Percentiles rank a stretch among this genome's conserved stretches.
phyloP scores from a whole-genome alignment of 441 rosid species.

The Euphorbia celastroides region DNA sequence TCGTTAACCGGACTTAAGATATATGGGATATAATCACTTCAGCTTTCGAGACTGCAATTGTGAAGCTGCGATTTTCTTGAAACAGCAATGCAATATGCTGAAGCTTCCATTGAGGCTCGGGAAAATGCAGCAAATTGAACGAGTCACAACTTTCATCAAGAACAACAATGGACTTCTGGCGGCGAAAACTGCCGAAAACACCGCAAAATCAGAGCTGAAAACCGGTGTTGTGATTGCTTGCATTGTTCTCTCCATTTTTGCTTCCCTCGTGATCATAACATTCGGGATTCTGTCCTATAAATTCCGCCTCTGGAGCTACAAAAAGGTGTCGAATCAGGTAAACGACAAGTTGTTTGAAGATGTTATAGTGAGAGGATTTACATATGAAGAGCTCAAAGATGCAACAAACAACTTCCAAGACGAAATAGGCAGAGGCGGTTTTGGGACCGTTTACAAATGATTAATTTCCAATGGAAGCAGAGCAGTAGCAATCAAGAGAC shows the following conservation, averaged over 20 bases:
- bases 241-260: background rate
- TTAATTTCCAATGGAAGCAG: constrained; percentile 3
- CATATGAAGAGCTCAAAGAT: constrained; percentile 7
- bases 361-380: constrained; percentile 5
- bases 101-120: constrained; percentile 34
- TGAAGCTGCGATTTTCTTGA: constrained; percentile 22
- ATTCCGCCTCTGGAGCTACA: constrained; percentile 9
- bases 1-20: too few species aligned
- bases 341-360: background rate
- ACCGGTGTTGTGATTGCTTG: constrained; percentile 1
- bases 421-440: constrained; percentile 17
- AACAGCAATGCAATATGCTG: constrained; percentile 22
- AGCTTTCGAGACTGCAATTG: constrained; percentile 30
- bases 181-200: background rate
- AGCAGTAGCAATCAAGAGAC: constrained; percentile 30
- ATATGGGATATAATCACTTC: too few species aligned
- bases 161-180: background rate
- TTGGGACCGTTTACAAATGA: constrained; percentile 13
- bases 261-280: background rate
- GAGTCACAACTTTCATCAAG: constrained; percentile 25
- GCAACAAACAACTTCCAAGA: constrained; percentile 10
- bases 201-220: background rate
- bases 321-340: background rate
- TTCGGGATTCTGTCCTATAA: constrained; percentile 7
- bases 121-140: background rate